Evolutionary conservation across 768 basidiomycete species (phyloP).

Genomic region (Russula sp.): DNA sequence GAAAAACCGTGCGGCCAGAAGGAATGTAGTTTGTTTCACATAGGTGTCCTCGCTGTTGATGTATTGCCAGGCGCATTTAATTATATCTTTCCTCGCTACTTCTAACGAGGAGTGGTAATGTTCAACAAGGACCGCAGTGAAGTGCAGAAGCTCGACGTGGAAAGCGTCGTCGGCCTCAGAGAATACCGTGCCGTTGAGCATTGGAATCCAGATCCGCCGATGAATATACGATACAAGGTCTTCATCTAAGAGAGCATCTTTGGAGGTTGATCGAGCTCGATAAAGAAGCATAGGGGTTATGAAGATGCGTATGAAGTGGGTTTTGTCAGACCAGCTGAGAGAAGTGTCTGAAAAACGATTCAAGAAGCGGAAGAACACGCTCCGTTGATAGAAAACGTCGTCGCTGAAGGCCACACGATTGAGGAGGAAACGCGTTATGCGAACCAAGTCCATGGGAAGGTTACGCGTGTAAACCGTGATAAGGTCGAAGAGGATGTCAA

Average conservation of each 20-base stretch:
- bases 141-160: slow-evolving; percentile 83
- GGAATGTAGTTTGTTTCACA: slow-evolving; percentile 88
- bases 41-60: slow-evolving; percentile 82
- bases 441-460: slow-evolving; percentile 75
- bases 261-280: slow-evolving; percentile 51
- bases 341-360: slow-evolving; percentile 69
- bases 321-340: slow-evolving; percentile 70
- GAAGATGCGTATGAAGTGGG: slow-evolving; percentile 71
- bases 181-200: slow-evolving; percentile 50
- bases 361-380: slow-evolving; percentile 78
- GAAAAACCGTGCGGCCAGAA: slow-evolving; percentile 89
- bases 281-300: slow-evolving; percentile 83
- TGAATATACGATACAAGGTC: slow-evolving; percentile 69
- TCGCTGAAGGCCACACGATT: slow-evolving; percentile 72
- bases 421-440: slow-evolving; percentile 80
- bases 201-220: slow-evolving; percentile 74
- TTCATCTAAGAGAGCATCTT: slow-evolving; percentile 59
- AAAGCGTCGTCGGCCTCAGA: slow-evolving; percentile 72
- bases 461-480: slow-evolving; percentile 74
- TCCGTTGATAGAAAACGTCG: slow-evolving; percentile 67
- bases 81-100: slow-evolving; percentile 84
- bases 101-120: slow-evolving; percentile 74
- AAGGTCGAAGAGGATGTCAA: slow-evolving; percentile 87
- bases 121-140: slow-evolving; percentile 86
- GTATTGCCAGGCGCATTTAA: slow-evolving; percentile 89